Percentiles rank a stretch among this genome's conserved stretches.
These are phyloP conservation scores for Quercus variabilis DNA, from an alignment of 306 rosid species.

Conservation along the genomic window DNA sequence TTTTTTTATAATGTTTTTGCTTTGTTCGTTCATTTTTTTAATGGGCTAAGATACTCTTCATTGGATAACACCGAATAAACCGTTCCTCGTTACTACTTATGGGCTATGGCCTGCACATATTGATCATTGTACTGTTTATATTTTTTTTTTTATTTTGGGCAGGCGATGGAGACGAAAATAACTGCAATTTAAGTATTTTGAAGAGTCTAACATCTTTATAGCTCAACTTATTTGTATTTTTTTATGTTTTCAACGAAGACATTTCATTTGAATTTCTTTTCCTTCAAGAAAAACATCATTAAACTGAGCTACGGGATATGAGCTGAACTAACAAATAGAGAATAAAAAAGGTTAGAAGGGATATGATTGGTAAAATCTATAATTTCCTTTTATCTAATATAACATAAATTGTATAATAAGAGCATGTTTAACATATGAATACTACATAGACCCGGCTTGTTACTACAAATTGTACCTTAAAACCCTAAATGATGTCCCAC, in stretches of 20 bases:
- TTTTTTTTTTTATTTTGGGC: neutral
- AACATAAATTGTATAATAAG: neutral
- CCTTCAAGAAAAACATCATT: neutral
- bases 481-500: neutral
- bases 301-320: neutral
- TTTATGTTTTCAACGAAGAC: neutral
- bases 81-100: neutral
- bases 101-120: neutral
- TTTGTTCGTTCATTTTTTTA: neutral
- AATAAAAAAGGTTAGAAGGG: neutral
- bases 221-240: neutral
- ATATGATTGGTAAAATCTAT: neutral
- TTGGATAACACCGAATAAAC: neutral
- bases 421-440: neutral
- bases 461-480: neutral
- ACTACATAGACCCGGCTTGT: too few species aligned
- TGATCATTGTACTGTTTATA: neutral
- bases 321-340: neutral
- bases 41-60: neutral
- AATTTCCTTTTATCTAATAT: neutral
- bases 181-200: neutral
- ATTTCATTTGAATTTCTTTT: neutral
- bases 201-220: too few species aligned
- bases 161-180: neutral
- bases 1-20: too few species aligned